These are phyloP conservation scores for Sporobolomyces phaffii DNA, from an alignment of 768 basidiomycete genomes.

Conservation along the genomic window DNA sequence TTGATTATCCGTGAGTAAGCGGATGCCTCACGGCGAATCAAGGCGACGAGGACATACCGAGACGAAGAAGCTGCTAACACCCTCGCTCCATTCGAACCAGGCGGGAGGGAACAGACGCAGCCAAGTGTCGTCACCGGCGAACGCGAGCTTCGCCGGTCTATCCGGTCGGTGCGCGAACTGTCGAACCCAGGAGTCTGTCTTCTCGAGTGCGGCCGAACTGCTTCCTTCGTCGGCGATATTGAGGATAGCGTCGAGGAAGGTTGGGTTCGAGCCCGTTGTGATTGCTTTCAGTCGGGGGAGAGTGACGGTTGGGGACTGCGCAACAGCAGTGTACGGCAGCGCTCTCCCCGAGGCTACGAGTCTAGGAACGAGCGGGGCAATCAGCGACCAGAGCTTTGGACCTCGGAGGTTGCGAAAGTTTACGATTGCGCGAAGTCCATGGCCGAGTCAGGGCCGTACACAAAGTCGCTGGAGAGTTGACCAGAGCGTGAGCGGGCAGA, in stretches of 20 bases:
- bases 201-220: conserved; percentile 54
- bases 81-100: conserved; percentile 57
- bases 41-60: not conserved
- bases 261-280: conserved; percentile 87
- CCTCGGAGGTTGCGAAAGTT: not conserved
- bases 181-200: conserved; percentile 52
- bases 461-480: conserved; percentile 20
- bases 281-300: conserved; percentile 88
- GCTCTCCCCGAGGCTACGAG: conserved; percentile 57
- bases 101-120: conserved; percentile 67
- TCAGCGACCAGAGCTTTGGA: no score
- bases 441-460: conserved; percentile 3
- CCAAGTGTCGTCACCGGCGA: conserved; percentile 95
- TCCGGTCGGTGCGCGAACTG: not conserved
- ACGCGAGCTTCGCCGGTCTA: not conserved
- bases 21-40: no score
- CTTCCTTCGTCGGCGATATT: conserved; percentile 80
- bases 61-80: conserved; percentile 84
- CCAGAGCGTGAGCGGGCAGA: not conserved
- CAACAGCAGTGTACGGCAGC: conserved; percentile 76
- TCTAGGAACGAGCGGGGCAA: not conserved
- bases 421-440: conserved; percentile 19
- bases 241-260: conserved; percentile 80
- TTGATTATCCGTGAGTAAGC: no score
- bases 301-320: conserved; percentile 88